A percentile compares a stretch with the other conserved stretches of the same genome.
These are phyloP conservation scores for Globisporangium ultimum DNA, from an alignment of 352 stramenopile species.

Conservation along the genomic window DNA sequence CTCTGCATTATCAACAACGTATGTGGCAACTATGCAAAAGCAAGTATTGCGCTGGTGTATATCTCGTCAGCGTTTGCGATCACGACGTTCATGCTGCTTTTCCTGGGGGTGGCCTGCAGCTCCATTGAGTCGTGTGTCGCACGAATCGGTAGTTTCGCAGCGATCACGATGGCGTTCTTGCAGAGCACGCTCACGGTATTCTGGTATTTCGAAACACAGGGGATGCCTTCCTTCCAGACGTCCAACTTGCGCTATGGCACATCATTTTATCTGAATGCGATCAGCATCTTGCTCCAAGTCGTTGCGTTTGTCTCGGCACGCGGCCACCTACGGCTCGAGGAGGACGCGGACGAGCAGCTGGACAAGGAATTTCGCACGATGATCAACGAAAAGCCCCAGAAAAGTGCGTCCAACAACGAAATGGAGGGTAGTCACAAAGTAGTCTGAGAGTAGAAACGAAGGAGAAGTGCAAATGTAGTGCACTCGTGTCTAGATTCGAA, in stretches of 20 bases:
- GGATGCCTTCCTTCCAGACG: constrained; percentile 19
- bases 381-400: constrained; percentile 23
- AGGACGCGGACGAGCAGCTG: constrained; percentile 27
- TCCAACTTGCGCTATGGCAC: constrained; percentile 11
- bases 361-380: constrained; percentile 26
- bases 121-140: constrained; percentile 38
- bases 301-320: constrained; percentile 27
- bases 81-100: constrained; percentile 24
- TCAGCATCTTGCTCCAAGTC: constrained; percentile 25
- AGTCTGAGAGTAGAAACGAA: no score
- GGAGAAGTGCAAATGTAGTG: no score
- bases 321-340: constrained; percentile 37
- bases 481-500: no score
- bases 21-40: constrained; percentile 30
- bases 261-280: constrained; percentile 47
- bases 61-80: constrained; percentile 21
- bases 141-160: constrained; percentile 23
- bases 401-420: background rate
- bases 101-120: constrained; percentile 44
- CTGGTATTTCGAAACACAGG: constrained; percentile 35
- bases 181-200: constrained; percentile 32
- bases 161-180: constrained; percentile 18
- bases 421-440: no score
- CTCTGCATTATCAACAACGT: constrained; percentile 38
- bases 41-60: constrained; percentile 24